These are phyloP conservation scores for Aspergillus persii DNA, from an alignment of 2,329 filamentous ascomycete species.

Conservation along the genomic window DNA sequence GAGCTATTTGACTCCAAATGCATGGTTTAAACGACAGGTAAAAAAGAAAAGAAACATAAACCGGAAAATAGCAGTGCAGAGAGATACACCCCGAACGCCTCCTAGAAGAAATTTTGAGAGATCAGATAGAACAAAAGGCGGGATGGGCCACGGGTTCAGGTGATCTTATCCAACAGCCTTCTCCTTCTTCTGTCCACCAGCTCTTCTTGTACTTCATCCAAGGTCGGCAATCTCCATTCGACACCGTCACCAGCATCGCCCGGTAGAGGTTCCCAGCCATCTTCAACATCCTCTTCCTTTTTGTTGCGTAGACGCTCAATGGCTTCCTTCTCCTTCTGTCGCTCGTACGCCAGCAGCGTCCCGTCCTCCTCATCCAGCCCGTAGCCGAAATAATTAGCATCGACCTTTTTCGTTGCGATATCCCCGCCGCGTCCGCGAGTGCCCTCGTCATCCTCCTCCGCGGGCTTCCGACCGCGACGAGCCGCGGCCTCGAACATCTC, in stretches of 20 bases:
- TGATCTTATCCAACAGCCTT: slow-evolving; percentile 79
- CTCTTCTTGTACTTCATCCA: slow-evolving; percentile 93
- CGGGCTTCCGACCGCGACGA: slow-evolving; percentile 59
- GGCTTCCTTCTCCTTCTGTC: slow-evolving; percentile 77
- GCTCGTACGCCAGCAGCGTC: slow-evolving; percentile 75
- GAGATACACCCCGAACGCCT: slow-evolving; percentile 26
- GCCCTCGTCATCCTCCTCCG: slow-evolving; percentile 65
- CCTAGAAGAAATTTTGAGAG: slow-evolving; percentile 5
- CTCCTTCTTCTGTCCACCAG: slow-evolving; percentile 80
- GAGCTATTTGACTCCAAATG: slow-evolving; percentile 14
- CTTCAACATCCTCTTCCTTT: slow-evolving; percentile 58
- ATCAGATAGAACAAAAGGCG: slow-evolving; percentile 2
- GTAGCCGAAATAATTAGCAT: slow-evolving; percentile 95
- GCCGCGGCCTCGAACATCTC: slow-evolving; percentile 85
- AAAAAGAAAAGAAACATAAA: slow-evolving; percentile 7
- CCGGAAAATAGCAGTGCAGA: slow-evolving; percentile 17
- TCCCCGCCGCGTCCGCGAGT: slow-evolving; percentile 45
- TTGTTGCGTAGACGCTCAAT: slow-evolving; percentile 64
- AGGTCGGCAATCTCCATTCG: slow-evolving; percentile 76
- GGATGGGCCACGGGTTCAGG: slow-evolving; percentile 27
- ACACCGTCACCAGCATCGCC: slow-evolving; percentile 82
- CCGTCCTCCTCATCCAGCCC: slow-evolving; percentile 90
- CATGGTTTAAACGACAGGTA: slow-evolving; percentile 11
- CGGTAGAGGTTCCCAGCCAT: slow-evolving; percentile 80
- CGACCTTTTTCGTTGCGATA: slow-evolving; percentile 64